Evolutionary conservation across 257 asterid species (phyloP).

Genomic region (Solanum medicagineum): DNA sequence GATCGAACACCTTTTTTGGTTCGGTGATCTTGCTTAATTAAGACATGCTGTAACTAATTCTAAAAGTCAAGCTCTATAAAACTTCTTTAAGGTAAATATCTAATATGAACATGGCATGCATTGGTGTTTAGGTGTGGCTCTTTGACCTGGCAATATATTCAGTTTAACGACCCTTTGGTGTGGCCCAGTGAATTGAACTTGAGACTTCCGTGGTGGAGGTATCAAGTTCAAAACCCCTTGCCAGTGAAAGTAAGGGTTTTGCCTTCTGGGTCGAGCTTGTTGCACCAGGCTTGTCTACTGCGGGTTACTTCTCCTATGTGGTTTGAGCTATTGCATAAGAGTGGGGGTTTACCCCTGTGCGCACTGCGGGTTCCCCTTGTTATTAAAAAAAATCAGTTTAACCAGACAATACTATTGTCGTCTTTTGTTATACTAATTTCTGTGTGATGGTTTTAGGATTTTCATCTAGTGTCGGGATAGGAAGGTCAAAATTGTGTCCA

Average conservation of each 20-base stretch:
- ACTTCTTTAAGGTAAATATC: neutral
- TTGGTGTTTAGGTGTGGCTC: neutral
- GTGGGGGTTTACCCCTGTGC: no score
- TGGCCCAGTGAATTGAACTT: no score
- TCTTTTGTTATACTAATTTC: neutral
- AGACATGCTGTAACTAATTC: neutral
- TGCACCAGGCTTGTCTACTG: no score
- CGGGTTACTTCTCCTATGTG: no score
- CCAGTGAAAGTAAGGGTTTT: no score
- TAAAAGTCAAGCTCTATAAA: neutral
- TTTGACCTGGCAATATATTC: neutral
- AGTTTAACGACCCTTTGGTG: neutral
- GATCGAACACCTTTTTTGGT: neutral
- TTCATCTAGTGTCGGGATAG: neutral
- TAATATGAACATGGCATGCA: neutral
- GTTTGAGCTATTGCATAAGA: no score
- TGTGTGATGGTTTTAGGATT: neutral
- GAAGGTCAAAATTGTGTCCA: neutral
- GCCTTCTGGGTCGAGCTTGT: no score
- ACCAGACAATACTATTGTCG: neutral
- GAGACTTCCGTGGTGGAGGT: no score
- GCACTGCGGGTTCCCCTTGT: no score
- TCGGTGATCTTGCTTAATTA: neutral
- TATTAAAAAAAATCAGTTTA: neutral
- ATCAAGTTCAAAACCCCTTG: no score